phyloP scores from a whole-genome alignment of 208 protist species.

The Balamuthia mandrillaris region DNA sequence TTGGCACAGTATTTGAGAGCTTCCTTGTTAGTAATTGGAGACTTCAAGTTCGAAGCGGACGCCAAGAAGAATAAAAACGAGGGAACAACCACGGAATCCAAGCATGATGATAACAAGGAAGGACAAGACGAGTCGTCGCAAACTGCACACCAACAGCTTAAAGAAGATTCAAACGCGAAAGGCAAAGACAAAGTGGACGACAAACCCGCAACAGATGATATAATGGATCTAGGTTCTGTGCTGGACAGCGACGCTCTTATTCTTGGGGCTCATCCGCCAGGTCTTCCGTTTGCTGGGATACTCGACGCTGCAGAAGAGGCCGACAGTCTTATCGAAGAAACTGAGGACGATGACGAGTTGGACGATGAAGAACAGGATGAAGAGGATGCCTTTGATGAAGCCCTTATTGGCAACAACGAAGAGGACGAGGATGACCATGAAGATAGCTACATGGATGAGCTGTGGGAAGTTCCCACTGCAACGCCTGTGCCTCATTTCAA shows the following conservation, averaged over 20 bases:
- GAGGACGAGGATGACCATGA: neutral
- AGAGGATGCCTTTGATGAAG: neutral
- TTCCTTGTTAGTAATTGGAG: conserved; percentile 21
- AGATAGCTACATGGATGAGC: neutral
- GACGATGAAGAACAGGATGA: neutral
- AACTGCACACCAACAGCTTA: too few relatives aligned
- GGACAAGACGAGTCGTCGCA: neutral
- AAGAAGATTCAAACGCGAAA: too few relatives aligned
- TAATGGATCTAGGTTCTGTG: neutral
- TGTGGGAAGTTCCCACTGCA: neutral
- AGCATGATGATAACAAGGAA: neutral
- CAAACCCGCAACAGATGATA: neutral
- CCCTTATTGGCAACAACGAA: neutral
- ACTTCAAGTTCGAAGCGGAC: too few relatives aligned
- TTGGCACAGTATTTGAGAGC: neutral
- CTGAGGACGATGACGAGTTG: neutral
- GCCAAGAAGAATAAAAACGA: neutral
- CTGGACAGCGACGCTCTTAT: neutral
- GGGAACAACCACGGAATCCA: neutral
- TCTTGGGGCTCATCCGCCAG: neutral
- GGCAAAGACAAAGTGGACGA: neutral
- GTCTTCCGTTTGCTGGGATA: neutral
- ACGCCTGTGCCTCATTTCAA: too few relatives aligned
- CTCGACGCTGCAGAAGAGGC: neutral
- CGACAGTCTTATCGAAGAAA: neutral